Percentiles rank a stretch among this genome's conserved stretches.
Evolutionary conservation across 2,329 filamentous ascomycete species (phyloP).

Genomic region (Pseudocercospora cruenta): DNA sequence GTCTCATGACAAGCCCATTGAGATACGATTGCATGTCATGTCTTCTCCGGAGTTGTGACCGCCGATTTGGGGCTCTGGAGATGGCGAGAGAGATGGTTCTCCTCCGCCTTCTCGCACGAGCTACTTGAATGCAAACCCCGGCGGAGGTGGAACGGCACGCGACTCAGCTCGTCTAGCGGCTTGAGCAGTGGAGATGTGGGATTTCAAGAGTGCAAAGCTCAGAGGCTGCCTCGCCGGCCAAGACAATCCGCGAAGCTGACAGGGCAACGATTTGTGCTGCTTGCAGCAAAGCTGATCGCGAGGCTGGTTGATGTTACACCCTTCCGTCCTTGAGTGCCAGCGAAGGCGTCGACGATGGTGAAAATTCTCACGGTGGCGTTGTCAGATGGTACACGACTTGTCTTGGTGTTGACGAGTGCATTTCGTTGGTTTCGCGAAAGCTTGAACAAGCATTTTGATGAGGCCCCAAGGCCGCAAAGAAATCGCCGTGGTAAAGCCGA

Average conservation of each 20-base stretch:
- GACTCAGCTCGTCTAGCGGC: conserved; percentile 4
- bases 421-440: too few relatives aligned
- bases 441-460: neutral
- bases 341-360: neutral
- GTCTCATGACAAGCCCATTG: neutral
- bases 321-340: neutral
- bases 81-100: neutral
- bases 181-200: conserved; percentile 12
- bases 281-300: conserved; percentile 4
- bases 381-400: conserved; percentile 1
- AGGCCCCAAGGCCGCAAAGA: neutral
- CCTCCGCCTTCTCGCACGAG: neutral
- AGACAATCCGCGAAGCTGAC: conserved; percentile 16
- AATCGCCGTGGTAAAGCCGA: neutral
- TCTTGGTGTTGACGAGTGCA: neutral
- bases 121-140: neutral
- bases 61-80: neutral
- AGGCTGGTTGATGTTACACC: neutral
- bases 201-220: conserved; percentile 12
- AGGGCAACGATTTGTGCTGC: conserved; percentile 8
- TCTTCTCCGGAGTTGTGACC: neutral
- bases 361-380: neutral
- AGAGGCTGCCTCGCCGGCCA: conserved; percentile 4
- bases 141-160: neutral
- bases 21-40: neutral